Evolutionary conservation across 345 rosid genomes (phyloP).

Genomic region (Orychophragmus violaceus): DNA sequence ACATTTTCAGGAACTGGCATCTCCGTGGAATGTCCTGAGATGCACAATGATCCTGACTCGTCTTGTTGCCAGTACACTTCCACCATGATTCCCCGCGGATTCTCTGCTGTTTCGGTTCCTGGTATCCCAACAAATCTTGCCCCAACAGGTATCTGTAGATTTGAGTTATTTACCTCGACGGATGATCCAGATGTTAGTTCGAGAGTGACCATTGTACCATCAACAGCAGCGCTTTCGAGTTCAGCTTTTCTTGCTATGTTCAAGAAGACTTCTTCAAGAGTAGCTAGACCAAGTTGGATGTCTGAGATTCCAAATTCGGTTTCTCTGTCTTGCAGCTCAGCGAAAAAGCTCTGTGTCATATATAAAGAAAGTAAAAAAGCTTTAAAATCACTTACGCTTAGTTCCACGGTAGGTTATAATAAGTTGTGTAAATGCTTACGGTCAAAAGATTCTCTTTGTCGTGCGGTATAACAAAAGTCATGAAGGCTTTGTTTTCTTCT

Average conservation of each 20-base stretch:
- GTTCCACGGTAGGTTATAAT: background rate
- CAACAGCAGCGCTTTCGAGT: slow-evolving; percentile 80
- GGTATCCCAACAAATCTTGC: slow-evolving; percentile 75
- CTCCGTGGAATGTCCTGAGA: slow-evolving; percentile 72
- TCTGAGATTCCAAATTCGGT: slow-evolving; percentile 64
- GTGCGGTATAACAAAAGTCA: slow-evolving; percentile 82
- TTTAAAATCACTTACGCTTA: background rate
- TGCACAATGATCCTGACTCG: slow-evolving; percentile 76
- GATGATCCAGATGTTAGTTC: slow-evolving; percentile 59
- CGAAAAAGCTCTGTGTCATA: slow-evolving; percentile 45
- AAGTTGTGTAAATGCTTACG: slow-evolving; percentile 32
- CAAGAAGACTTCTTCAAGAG: slow-evolving; percentile 96
- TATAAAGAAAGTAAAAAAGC: background rate
- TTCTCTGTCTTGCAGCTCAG: slow-evolving; percentile 68
- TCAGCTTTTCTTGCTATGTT: slow-evolving; percentile 94
- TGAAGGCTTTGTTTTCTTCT: slow-evolving; percentile 65
- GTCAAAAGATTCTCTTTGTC: slow-evolving; percentile 60
- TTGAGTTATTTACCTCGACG: slow-evolving; percentile 40
- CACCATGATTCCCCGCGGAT: slow-evolving; percentile 74
- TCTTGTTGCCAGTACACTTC: slow-evolving; percentile 94
- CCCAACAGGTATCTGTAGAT: slow-evolving; percentile 71
- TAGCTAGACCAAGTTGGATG: slow-evolving; percentile 82
- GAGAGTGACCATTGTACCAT: slow-evolving; percentile 60
- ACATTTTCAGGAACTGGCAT: slow-evolving; percentile 51
- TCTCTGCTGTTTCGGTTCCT: slow-evolving; percentile 51